These are phyloP conservation scores for Phytophthora pini DNA, from an alignment of 352 stramenopile species.

Conservation along the genomic window DNA sequence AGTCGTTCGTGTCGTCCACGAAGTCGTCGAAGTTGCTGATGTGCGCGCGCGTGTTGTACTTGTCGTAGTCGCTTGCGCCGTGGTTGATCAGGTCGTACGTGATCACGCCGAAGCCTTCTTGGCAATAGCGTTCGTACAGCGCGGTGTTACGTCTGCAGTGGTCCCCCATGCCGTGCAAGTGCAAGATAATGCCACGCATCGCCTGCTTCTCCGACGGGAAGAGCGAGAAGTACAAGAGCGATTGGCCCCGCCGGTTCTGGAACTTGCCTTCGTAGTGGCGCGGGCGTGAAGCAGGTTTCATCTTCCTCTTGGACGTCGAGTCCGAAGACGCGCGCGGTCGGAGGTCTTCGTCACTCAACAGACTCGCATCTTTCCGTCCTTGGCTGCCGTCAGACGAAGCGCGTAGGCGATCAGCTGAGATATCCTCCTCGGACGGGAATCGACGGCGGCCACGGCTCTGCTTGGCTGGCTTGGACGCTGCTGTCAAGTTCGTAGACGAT, in stretches of 20 bases:
- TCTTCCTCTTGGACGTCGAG: constrained; percentile 10
- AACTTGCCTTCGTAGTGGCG: constrained; percentile 54
- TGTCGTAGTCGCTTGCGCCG: constrained; percentile 43
- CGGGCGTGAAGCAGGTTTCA: constrained; percentile 21
- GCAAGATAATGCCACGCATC: constrained; percentile 59
- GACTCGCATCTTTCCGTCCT: constrained; percentile 7
- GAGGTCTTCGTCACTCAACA: constrained; percentile 14
- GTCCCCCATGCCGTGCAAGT: constrained; percentile 70
- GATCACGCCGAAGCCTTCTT: constrained; percentile 59
- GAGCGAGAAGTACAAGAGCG: constrained; percentile 62
- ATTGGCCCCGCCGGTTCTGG: constrained; percentile 52
- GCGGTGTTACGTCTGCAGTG: constrained; percentile 58
- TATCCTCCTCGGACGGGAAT: constrained; percentile 18
- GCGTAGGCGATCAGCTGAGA: constrained; percentile 3
- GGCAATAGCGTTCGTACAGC: constrained; percentile 55
- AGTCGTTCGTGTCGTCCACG: constrained; percentile 56
- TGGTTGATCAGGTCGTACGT: constrained; percentile 66
- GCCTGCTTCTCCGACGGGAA: constrained; percentile 48
- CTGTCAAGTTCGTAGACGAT: constrained; percentile 16
- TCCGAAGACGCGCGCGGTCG: constrained; percentile 27
- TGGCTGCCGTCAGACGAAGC: constrained; percentile 24
- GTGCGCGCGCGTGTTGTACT: constrained; percentile 43
- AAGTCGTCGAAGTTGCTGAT: constrained; percentile 45
- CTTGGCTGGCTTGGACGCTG: constrained; percentile 14
- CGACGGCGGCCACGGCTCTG: constrained; percentile 3